These are phyloP conservation scores for Hypoxylon fuscum DNA, from an alignment of 495 filamentous ascomycete genomes.

Conservation along the genomic window DNA sequence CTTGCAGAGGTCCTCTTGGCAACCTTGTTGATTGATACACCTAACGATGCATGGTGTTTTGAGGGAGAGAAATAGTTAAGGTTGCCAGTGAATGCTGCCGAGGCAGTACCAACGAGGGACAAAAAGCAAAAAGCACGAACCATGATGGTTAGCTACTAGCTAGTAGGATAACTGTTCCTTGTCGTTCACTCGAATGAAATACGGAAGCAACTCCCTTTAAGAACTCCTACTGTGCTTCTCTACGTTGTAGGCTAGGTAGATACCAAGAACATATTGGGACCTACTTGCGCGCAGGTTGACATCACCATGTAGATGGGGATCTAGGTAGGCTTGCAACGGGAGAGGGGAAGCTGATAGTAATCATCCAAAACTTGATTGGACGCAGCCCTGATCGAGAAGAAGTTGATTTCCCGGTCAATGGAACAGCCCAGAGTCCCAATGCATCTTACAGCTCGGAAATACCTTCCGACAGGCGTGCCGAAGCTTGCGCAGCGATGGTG, in stretches of 20 bases:
- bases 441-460: slow-evolving; percentile 6
- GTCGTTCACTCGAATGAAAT: slow-evolving; percentile 1
- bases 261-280: slow-evolving; percentile 11
- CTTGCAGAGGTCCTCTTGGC: slow-evolving; percentile 44
- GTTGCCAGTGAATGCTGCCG: slow-evolving; percentile 54
- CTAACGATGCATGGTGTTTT: slow-evolving; percentile 63
- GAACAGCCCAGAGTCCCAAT: slow-evolving; percentile 4
- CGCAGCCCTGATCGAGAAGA: slow-evolving; percentile 5
- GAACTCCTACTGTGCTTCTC: neutral
- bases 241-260: neutral
- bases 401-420: neutral
- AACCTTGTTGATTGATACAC: slow-evolving; percentile 61
- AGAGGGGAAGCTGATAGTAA: slow-evolving; percentile 26
- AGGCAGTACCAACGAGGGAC: slow-evolving; percentile 18
- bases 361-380: slow-evolving; percentile 30
- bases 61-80: slow-evolving; percentile 69
- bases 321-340: neutral
- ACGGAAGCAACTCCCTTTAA: slow-evolving; percentile 3
- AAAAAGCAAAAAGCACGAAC: slow-evolving; percentile 22
- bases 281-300: slow-evolving; percentile 1
- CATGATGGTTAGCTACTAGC: slow-evolving; percentile 16
- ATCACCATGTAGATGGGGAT: slow-evolving; percentile 16
- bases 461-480: neutral
- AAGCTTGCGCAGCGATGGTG: neutral
- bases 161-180: neutral